A percentile compares a stretch with the other conserved stretches of the same genome.
Conservation (phyloP, 2,329 filamentous ascomycete species). For the Neopestalotiopsis clavispora region DNA sequence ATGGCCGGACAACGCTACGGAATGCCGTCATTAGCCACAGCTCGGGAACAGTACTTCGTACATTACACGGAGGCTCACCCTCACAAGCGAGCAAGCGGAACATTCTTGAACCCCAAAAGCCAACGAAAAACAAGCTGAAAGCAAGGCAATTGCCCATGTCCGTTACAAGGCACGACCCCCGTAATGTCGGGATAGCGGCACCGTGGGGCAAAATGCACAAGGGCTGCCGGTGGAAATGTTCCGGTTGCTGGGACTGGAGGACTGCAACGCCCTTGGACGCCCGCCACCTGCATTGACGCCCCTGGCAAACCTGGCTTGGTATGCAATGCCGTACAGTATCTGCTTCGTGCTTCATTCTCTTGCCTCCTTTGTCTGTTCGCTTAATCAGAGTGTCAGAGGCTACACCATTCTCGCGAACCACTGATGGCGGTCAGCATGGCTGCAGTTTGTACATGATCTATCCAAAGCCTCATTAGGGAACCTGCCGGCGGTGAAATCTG, state of each 20-base stretch:
- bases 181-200: background rate
- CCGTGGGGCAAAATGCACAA: background rate
- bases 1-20: background rate
- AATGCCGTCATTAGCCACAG: constrained; percentile 17
- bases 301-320: background rate
- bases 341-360: background rate
- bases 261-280: too few relatives aligned
- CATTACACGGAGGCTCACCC: too few relatives aligned
- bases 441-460: background rate
- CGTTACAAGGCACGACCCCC: background rate
- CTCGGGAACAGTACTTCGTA: background rate
- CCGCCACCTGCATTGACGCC: too few relatives aligned
- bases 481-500: background rate
- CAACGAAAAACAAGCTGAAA: constrained; percentile 3
- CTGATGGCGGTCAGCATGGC: background rate
- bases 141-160: constrained; percentile 13
- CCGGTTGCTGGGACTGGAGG: background rate
- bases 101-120: background rate
- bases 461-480: background rate
- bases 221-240: background rate
- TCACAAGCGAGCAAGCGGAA: background rate
- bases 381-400: background rate
- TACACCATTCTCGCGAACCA: background rate
- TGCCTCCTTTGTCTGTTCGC: background rate
- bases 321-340: background rate